A percentile compares a stretch with the other conserved stretches of the same genome.
Evolutionary conservation across 1,284 basidiomycete genomes (phyloP).

Genomic region (Austroboletus novae-zelandiae): DNA sequence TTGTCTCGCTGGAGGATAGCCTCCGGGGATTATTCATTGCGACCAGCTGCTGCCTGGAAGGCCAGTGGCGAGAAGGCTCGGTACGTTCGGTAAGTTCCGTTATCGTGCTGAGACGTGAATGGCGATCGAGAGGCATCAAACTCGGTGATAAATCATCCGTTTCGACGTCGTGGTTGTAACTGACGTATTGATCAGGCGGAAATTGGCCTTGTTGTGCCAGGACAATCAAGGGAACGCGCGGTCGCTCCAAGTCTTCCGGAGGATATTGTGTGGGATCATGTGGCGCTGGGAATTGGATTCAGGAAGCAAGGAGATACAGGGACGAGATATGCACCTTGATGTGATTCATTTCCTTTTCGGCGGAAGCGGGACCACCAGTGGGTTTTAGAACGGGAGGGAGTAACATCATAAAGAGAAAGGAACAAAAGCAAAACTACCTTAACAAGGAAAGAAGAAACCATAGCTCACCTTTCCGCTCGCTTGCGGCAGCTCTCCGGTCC

Average conservation of each 20-base stretch:
- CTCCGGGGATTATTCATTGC: constrained; percentile 40
- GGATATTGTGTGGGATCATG: constrained; percentile 10
- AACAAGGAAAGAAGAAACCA: constrained; percentile 19
- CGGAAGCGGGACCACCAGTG: constrained; percentile 34
- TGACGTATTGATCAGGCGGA: constrained; percentile 24
- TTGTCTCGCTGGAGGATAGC: constrained; percentile 41
- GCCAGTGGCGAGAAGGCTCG: constrained; percentile 50
- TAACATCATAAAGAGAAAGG: constrained; percentile 31
- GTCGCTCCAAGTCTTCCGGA: constrained; percentile 31
- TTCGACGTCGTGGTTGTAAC: constrained; percentile 19
- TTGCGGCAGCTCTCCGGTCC: constrained; percentile 50
- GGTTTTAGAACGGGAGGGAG: constrained; percentile 30
- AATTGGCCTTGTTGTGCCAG: constrained; percentile 50
- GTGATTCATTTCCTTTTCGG: constrained; percentile 30
- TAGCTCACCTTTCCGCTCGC: constrained; percentile 82
- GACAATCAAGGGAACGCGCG: constrained; percentile 54
- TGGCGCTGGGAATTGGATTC: constrained; percentile 12
- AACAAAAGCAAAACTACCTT: constrained; percentile 34
- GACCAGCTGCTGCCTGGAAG: constrained; percentile 36
- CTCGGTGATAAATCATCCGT: constrained; percentile 15
- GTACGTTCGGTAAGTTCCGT: constrained; percentile 64
- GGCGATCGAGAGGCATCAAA: constrained; percentile 24
- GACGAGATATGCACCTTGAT: constrained; percentile 37
- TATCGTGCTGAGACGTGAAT: constrained; percentile 54
- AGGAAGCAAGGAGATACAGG: constrained; percentile 3